These are phyloP conservation scores for Mycena galericulata DNA, from an alignment of 768 basidiomycete genomes.

Conservation along the genomic window DNA sequence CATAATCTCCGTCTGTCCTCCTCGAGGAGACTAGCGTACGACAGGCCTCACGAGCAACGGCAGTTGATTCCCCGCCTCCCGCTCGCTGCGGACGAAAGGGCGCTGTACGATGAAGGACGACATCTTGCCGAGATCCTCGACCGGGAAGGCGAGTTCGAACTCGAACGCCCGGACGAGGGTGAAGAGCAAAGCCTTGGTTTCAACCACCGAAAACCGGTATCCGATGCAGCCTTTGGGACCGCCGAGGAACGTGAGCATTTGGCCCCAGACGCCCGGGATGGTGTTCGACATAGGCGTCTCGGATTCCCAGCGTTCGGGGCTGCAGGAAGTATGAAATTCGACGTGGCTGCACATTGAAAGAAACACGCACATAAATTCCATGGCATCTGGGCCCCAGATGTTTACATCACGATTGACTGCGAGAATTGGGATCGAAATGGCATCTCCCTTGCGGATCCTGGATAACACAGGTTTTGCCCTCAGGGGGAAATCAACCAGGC, in stretches of 20 bases:
- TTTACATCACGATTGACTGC: neutral
- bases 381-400: slow-evolving; percentile 15
- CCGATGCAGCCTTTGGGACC: slow-evolving; percentile 17
- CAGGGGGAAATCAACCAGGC: neutral
- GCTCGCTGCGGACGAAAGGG: neutral
- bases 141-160: slow-evolving; percentile 4
- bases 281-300: slow-evolving; percentile 1
- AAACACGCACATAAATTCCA: neutral
- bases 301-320: neutral
- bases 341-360: neutral
- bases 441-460: neutral
- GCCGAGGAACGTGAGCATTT: slow-evolving; percentile 14
- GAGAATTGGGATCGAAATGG: slow-evolving; percentile 2
- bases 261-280: slow-evolving; percentile 16
- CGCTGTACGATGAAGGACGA: neutral
- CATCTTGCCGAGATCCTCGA: neutral
- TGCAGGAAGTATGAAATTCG: neutral
- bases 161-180: slow-evolving; percentile 5
- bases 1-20: no score
- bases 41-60: no score
- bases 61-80: neutral
- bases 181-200: slow-evolving; percentile 6
- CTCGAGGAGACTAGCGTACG: no score
- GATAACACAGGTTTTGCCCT: neutral
- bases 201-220: neutral